Percentiles rank a stretch among this genome's conserved stretches.
Conservation (phyloP, 2,329 filamentous ascomycete genomes). For the Harringtonia aguacate region DNA sequence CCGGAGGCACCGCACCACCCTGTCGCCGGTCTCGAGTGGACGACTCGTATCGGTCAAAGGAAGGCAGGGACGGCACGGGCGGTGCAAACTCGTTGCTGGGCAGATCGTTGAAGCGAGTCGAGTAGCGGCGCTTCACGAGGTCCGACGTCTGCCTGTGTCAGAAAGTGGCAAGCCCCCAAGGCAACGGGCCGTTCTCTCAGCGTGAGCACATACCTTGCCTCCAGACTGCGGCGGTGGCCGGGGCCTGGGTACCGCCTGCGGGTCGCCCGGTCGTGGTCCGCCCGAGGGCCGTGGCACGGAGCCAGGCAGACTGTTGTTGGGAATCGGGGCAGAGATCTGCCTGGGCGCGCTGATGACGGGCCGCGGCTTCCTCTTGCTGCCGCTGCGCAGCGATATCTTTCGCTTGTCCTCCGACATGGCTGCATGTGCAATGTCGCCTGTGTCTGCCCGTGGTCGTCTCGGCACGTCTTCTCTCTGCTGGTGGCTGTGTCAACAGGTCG, state of each 20-base stretch:
- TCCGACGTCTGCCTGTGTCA: constrained; percentile 49
- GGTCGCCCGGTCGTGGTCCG: constrained; percentile 17
- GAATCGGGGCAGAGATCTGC: constrained; percentile 52
- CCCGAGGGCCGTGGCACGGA: constrained; percentile 22
- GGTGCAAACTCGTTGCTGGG: constrained; percentile 68
- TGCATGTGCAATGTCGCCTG: neutral
- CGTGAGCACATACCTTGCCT: constrained; percentile 35
- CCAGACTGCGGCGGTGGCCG: constrained; percentile 40
- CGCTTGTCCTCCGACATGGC: constrained; percentile 51
- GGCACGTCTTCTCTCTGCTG: too few species aligned
- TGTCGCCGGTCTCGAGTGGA: constrained; percentile 27
- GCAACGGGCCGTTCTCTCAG: neutral
- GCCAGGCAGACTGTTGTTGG: constrained; percentile 21
- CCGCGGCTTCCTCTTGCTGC: constrained; percentile 48
- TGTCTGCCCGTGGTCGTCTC: neutral
- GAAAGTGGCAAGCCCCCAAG: too few species aligned
- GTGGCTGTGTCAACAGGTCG: too few species aligned
- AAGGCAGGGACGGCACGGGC: constrained; percentile 58
- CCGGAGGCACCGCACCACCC: constrained; percentile 37
- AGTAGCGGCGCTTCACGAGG: constrained; percentile 89
- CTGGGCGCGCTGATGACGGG: constrained; percentile 51
- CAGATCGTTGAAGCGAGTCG: constrained; percentile 75
- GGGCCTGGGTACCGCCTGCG: constrained; percentile 24
- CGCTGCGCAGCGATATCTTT: constrained; percentile 53
- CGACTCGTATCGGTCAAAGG: constrained; percentile 45